Evolutionary conservation across 768 basidiomycete genomes (phyloP).

Genomic region (Mycena maculata): DNA sequence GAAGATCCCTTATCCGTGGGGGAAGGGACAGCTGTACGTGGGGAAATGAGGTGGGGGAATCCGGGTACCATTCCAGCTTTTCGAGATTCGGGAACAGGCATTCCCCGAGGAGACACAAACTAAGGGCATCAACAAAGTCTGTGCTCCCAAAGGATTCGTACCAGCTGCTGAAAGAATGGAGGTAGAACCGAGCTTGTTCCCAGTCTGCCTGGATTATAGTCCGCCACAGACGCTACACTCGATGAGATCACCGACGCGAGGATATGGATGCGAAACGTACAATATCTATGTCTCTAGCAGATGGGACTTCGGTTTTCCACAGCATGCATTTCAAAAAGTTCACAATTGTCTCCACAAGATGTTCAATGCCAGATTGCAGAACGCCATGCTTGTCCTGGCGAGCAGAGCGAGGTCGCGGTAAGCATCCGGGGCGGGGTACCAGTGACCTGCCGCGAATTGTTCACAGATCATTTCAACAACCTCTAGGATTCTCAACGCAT

Average conservation of each 20-base stretch:
- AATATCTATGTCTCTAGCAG: too few relatives aligned
- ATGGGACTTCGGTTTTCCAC: too few relatives aligned
- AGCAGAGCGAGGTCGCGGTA: not conserved
- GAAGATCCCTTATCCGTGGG: not conserved
- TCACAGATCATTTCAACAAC: too few relatives aligned
- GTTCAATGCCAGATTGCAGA: not conserved
- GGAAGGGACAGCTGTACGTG: not conserved
- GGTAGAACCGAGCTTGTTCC: not conserved
- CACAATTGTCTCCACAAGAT: not conserved
- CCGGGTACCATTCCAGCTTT: not conserved
- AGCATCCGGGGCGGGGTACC: too few relatives aligned
- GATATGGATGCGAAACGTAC: not conserved
- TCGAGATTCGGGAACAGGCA: constrained; percentile 12
- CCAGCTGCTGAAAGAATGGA: not conserved
- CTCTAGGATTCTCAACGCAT: too few relatives aligned
- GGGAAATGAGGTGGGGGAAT: not conserved
- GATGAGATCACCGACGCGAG: too few relatives aligned
- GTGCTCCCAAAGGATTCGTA: not conserved
- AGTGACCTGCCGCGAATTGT: too few relatives aligned
- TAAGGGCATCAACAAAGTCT: not conserved
- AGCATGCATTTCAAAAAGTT: not conserved
- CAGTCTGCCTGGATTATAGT: not conserved
- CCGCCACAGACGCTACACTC: not conserved
- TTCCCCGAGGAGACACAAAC: not conserved
- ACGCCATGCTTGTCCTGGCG: not conserved